These are phyloP conservation scores for Liquidambar formosana DNA, from an alignment of 164 flowering plant species.

Conservation along the genomic window DNA sequence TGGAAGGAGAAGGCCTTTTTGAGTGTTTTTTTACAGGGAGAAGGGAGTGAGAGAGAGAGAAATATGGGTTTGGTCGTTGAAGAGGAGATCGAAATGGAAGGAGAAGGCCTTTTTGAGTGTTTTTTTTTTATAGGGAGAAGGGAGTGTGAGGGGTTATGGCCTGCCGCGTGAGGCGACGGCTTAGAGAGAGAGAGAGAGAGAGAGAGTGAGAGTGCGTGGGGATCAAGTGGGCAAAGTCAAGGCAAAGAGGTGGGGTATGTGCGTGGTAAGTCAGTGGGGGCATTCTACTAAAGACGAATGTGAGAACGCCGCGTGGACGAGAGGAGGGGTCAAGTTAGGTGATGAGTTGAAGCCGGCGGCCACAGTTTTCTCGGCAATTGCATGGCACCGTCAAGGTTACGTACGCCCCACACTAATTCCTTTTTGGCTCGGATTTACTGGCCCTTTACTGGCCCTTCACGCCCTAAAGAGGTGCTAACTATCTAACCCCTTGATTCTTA, in stretches of 20 bases:
- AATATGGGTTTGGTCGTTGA: no score
- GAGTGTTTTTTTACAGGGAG: no score
- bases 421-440: neutral
- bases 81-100: no score
- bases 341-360: conserved; percentile 3
- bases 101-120: no score
- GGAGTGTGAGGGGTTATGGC: no score
- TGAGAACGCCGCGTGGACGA: conserved; percentile 2
- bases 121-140: no score
- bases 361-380: neutral
- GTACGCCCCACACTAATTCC: neutral
- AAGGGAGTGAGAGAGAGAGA: no score
- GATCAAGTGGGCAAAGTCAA: conserved; percentile 13
- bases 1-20: no score
- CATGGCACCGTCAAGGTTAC: neutral
- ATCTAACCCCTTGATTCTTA: no score
- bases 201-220: conserved; percentile 1
- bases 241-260: neutral
- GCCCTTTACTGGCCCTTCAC: no score
- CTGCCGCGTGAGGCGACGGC: no score
- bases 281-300: neutral
- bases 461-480: no score
- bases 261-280: neutral
- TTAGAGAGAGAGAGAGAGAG: conserved; percentile 2
- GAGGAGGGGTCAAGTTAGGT: neutral